Percentiles rank a stretch among this genome's conserved stretches.
Evolutionary conservation across 2,329 filamentous ascomycete genomes (phyloP).

Genomic region (Aureobasidium sp.): DNA sequence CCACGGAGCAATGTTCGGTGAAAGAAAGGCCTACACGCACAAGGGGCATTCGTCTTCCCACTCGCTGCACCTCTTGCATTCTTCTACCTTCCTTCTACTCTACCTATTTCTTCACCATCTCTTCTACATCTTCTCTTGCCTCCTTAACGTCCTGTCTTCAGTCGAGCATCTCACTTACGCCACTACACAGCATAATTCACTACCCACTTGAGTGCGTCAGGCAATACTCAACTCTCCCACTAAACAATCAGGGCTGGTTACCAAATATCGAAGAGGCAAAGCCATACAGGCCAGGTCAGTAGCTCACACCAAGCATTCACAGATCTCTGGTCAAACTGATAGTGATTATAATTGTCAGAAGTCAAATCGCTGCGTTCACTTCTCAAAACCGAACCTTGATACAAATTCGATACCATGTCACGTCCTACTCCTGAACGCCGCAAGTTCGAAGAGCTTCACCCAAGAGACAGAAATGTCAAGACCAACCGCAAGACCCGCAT

Average conservation of each 20-base stretch:
- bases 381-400: background rate
- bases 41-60: no score
- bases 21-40: background rate
- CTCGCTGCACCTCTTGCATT: no score
- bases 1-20: background rate
- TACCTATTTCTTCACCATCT: background rate
- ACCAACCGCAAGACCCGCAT: conserved; percentile 14
- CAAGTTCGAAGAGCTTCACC: conserved; percentile 11
- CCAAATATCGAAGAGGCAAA: background rate
- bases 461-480: conserved; percentile 13
- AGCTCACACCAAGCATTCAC: background rate
- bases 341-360: background rate
- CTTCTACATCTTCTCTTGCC: background rate
- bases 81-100: no score
- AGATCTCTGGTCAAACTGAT: background rate
- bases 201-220: background rate
- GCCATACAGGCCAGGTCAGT: background rate
- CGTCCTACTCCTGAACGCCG: background rate
- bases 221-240: background rate
- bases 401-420: background rate
- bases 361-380: background rate
- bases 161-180: background rate
- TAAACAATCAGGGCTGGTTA: background rate
- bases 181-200: background rate
- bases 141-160: background rate